Percentiles rank a stretch among this genome's conserved stretches.
phyloP scores from a whole-genome alignment of 495 filamentous ascomycete species.

The Daldinia decipiens region DNA sequence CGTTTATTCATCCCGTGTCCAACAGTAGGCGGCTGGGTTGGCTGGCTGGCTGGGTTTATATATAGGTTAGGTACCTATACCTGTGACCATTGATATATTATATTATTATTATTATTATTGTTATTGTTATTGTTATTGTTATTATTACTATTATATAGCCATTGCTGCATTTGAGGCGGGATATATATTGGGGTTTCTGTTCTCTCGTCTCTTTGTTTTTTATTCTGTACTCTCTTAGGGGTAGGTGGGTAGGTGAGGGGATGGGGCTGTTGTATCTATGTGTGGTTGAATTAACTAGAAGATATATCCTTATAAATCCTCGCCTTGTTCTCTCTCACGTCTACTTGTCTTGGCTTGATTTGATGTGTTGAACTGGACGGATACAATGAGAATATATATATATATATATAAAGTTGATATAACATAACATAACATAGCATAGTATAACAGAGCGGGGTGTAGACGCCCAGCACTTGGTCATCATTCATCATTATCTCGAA shows the following conservation, averaged over 20 bases:
- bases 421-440: neutral
- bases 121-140: too few relatives aligned
- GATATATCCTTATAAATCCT: neutral
- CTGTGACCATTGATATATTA: neutral
- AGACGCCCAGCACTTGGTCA: neutral
- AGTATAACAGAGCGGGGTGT: neutral
- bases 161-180: neutral
- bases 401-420: too few relatives aligned
- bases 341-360: neutral
- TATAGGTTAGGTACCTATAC: too few relatives aligned
- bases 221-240: neutral
- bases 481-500: slow-evolving; percentile 7
- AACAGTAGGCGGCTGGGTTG: slow-evolving; percentile 1
- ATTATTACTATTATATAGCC: neutral
- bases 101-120: too few relatives aligned
- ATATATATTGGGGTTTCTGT: neutral
- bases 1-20: neutral
- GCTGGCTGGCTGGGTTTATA: neutral
- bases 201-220: neutral
- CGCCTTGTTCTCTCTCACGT: neutral
- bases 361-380: too few relatives aligned
- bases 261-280: neutral
- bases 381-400: too few relatives aligned
- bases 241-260: neutral
- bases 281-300: neutral